Evolutionary conservation across 345 rosid species (phyloP), one percentile per base, ranked within the genome.

Genomic region (Lenwebbia sp.): DNA sequence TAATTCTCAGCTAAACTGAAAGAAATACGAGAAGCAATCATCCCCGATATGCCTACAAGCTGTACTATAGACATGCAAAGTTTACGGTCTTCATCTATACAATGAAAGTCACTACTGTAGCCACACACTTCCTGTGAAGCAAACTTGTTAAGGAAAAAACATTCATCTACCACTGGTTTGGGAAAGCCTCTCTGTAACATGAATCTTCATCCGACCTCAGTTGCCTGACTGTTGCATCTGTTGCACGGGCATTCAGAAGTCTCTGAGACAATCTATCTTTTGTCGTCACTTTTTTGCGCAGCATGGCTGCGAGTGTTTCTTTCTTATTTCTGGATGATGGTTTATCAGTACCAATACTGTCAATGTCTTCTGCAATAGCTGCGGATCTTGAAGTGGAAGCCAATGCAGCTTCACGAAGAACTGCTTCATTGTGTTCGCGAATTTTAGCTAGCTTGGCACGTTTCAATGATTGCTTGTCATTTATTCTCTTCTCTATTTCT

Each of bases 141-240:
- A 82, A 19, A 55, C 53, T 65, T 25, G 22, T 37, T 70, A 70
- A 70, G 81, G 81, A 22, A 37, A 70, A 70, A 70, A 37, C 81
- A 70, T 70, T 70, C 74, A 76, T 88, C 93, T 93, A 93, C 98
- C 99, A 96, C 84, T 97, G 96, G 89, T 97, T 97, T 87, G 98
- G 96, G 51, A 93, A 90, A 84, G 97, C 92, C 82, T 94, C 98
- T 88, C 96, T 89, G 78, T 89, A 92, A 82, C 88, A 90, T 85
- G 92, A 90, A 86, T 96, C 96, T 76, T 92, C 94, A 7, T 91
- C 95, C 25, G 84, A 85, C 57, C 91, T 89, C 81, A 94, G 89
- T 91, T 90, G 96, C 60, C 91, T 89, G 10, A 60, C 65, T 54
- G 91, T 89, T 85, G 92, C 89, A 91, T 93, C 94, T 40, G 90